Base-by-base conservation (phyloP, 2,329 filamentous ascomycete genomes). In the Botrytis fragariae region DNA sequence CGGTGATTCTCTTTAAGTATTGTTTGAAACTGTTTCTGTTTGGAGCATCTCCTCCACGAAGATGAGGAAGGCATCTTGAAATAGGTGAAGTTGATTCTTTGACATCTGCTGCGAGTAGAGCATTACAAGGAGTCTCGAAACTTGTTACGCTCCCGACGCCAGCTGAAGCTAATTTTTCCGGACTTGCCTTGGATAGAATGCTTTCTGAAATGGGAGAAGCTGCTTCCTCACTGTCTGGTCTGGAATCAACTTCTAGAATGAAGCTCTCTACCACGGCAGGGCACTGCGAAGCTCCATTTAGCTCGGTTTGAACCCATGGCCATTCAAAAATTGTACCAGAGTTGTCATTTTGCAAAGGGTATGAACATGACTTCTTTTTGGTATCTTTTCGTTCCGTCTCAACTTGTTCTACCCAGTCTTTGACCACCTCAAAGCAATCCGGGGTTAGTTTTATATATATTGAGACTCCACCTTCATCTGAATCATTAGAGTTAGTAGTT, bases 231-330 rank as follows among this genome's bases (percentile, higher is more conserved):
- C 37, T 42, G 35, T 29, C 25, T 20, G 25, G 39, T 14, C 39
- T 4, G 14, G 64, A n/a, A 0, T 25, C 4, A 14, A 20, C 48
- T 54, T 42, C 9, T 29, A 42, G 10, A 1, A 1, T 22, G 5
- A 25, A 14, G 9, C 2, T 29, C 22, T 29, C 16, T 8, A 10
- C 16, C 32, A 18, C 20, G 1, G 20, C 16, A 44, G 8, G 8
- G 5, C 22, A 14, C n/a, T 18, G 14, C 20, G 16, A 37, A n/a
- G 45, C 44, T 42, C 3, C 25, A 54, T 14, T 6, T 39, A 68
- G 18, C 48, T 68, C 48, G 2, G 35, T 68, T 57, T 42, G 35
- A 42, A 57, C 64, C 64, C 64, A 68, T 9, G 64, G 64, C 64
- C 48, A 68, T 37, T 68, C 64, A 57, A 68, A 10, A 10, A 42